Conservation (phyloP, 768 basidiomycete genomes). For the Polyporus arcularius region DNA sequence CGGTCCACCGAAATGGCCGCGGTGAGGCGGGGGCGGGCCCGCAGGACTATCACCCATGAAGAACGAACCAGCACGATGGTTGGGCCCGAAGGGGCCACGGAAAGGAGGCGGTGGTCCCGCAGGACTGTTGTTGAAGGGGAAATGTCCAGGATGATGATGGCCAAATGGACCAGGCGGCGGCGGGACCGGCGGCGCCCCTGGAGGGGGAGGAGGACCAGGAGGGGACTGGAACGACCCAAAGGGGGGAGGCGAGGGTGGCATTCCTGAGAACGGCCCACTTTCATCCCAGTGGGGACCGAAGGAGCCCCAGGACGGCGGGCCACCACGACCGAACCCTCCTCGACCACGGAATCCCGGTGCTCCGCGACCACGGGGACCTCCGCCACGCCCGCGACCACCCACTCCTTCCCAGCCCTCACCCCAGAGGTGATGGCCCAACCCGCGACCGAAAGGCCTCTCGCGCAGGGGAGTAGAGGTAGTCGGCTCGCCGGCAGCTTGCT, state of each 20-base stretch:
- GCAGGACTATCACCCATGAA: background rate
- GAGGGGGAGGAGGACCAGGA: conserved; percentile 19
- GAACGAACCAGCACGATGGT: too few species aligned
- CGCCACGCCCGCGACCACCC: conserved; percentile 16
- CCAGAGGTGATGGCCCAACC: background rate
- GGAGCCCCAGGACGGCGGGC: conserved; percentile 11
- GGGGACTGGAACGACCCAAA: background rate
- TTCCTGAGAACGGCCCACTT: conserved; percentile 4
- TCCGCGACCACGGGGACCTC: conserved; percentile 12
- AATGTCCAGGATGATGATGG: conserved; percentile 11
- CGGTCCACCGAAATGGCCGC: conserved; percentile 1
- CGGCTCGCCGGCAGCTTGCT: conserved; percentile 3
- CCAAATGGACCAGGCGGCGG: conserved; percentile 14
- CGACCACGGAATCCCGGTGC: conserved; percentile 3
- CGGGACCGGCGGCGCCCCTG: conserved; percentile 8
- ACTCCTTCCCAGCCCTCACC: background rate
- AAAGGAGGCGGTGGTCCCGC: conserved; percentile 16
- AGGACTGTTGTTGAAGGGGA: background rate
- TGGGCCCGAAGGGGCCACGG: too few species aligned
- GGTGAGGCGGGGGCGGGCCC: conserved; percentile 4
- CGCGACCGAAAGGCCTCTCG: background rate
- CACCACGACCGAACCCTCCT: conserved; percentile 8
- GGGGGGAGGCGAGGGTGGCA: conserved; percentile 18
- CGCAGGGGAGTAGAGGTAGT: conserved; percentile 24
- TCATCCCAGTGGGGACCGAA: conserved; percentile 11